A percentile compares a stretch with the other conserved stretches of the same genome.
phyloP scores from a whole-genome alignment of 1,139 yeast species.

The Blastobotrys buckinghamii region DNA sequence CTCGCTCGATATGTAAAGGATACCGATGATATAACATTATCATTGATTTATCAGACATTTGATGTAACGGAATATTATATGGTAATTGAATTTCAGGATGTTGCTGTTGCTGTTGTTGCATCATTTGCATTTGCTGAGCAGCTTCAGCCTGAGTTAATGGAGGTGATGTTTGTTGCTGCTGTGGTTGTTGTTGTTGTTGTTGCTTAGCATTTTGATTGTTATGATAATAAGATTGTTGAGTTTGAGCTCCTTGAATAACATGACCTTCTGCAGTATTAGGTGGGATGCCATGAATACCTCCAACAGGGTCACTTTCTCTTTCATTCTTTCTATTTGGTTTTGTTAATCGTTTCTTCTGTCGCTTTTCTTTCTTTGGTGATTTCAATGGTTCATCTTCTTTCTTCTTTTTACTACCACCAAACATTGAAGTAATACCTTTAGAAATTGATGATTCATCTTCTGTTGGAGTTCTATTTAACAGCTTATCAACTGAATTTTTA shows the following conservation, averaged over 20 bases:
- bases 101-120: constrained; percentile 19
- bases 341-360: constrained; percentile 13
- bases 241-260: constrained; percentile 5
- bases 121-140: constrained; percentile 14
- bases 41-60: constrained; percentile 33
- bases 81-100: constrained; percentile 31
- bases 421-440: constrained; percentile 20
- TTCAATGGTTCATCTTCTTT: constrained; percentile 17
- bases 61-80: constrained; percentile 36
- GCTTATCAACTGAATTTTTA: constrained; percentile 16
- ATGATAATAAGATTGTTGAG: neutral
- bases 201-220: neutral
- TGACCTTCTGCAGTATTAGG: constrained; percentile 9
- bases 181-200: neutral
- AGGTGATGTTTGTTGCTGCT: neutral
- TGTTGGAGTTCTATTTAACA: constrained; percentile 13
- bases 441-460: constrained; percentile 12
- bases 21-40: constrained; percentile 49
- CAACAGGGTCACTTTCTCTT: constrained; percentile 11
- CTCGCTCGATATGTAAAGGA: constrained; percentile 93
- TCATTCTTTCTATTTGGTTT: constrained; percentile 13
- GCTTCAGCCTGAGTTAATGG: constrained; percentile 7
- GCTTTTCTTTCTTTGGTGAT: constrained; percentile 14
- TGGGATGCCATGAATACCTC: constrained; percentile 13
- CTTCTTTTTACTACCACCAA: constrained; percentile 19